Evolutionary conservation across 1,139 yeast genomes (phyloP).

Genomic region (Taphrina sp.): DNA sequence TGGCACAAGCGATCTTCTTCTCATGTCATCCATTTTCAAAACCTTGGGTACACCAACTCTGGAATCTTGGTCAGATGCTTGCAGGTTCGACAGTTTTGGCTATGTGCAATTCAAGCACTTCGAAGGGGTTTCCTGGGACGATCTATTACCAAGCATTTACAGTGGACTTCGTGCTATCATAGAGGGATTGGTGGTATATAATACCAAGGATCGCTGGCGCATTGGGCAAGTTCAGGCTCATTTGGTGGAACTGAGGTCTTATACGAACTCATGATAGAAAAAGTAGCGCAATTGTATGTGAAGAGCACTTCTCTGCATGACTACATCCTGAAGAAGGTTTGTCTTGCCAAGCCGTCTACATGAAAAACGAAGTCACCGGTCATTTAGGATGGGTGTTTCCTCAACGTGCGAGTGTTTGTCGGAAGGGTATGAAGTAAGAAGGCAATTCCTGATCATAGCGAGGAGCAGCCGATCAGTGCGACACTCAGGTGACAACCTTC

Average conservation of each 20-base stretch:
- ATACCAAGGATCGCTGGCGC: conserved; percentile 14
- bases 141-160: conserved; percentile 3
- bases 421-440: no score
- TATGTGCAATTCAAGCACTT: conserved; percentile 13
- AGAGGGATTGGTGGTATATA: conserved; percentile 4
- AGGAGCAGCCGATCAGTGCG: background rate
- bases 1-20: conserved; percentile 17
- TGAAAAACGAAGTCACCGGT: no score
- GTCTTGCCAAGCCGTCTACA: no score
- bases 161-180: background rate
- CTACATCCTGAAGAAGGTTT: no score
- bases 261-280: no score
- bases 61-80: conserved; percentile 17
- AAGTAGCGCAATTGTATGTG: no score
- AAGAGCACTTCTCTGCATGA: no score
- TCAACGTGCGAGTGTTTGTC: no score
- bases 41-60: conserved; percentile 20
- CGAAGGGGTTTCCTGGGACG: conserved; percentile 7
- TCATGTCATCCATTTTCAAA: conserved; percentile 22
- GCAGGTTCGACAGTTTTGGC: conserved; percentile 1
- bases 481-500: no score
- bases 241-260: no score
- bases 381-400: no score
- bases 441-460: background rate
- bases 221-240: no score